phyloP scores from a whole-genome alignment of 176 grass and related monocot genomes.

The Bromus sterilis region DNA sequence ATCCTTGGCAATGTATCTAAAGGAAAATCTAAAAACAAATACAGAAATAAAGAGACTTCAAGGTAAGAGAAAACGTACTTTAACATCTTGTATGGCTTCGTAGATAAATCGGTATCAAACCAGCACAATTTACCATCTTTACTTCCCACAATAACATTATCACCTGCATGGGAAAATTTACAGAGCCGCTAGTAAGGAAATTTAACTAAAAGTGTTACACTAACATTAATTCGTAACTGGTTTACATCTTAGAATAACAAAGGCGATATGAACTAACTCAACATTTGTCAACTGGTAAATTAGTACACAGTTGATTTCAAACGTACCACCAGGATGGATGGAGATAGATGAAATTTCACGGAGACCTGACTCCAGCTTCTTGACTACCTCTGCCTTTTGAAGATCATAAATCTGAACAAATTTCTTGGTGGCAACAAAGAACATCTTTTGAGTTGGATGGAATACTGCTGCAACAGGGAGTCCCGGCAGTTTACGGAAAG shows the following conservation, averaged over 20 bases:
- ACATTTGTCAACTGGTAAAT: not conserved
- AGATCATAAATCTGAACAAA: constrained; percentile 93
- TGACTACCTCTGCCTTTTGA: constrained; percentile 57
- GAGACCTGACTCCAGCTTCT: constrained; percentile 83
- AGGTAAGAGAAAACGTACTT: constrained; percentile 44
- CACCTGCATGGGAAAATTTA: constrained; percentile 46
- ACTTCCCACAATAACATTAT: constrained; percentile 94
- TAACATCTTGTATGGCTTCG: constrained; percentile 73
- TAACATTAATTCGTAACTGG: not conserved
- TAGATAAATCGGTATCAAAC: constrained; percentile 93
- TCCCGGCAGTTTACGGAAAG: constrained; percentile 75
- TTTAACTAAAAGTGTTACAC: not conserved
- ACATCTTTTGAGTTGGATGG: constrained; percentile 78
- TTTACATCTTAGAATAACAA: not conserved
- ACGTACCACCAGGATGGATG: constrained; percentile 81
- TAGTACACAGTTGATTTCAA: not conserved
- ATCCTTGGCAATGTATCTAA: not conserved
- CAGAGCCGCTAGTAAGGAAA: not conserved
- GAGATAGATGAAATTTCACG: constrained; percentile 84
- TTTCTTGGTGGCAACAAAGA: constrained; percentile 94
- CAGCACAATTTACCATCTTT: constrained; percentile 95
- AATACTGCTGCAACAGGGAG: constrained; percentile 80
- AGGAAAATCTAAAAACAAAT: not conserved
- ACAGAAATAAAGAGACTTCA: not conserved
- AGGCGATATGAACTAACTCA: not conserved